Evolutionary conservation across 2,329 filamentous ascomycete genomes (phyloP), one percentile per base, ranked within the genome.

Genomic region (Colletotrichum agaves): DNA sequence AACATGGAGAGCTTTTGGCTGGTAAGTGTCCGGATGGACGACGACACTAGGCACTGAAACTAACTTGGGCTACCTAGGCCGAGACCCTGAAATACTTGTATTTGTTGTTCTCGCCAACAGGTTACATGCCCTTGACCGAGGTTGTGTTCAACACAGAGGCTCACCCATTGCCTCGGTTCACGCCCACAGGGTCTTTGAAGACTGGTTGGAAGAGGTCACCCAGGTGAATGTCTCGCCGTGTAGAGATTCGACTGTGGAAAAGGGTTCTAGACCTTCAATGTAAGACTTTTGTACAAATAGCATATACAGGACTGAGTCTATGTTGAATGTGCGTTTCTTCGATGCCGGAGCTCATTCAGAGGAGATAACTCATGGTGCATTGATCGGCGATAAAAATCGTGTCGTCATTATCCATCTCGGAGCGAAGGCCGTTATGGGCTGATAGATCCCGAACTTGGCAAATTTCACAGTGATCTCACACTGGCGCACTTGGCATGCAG

Each of bases 81-180:
- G 96, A 98, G 82, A 98, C 96, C 31, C 84, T 98, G 53, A 99
- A 99, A 81, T 99, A 98, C 78, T 91, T 99, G 77, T 98, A 97
- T 78, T 87, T 99, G 46, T 85, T 99, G 37, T 99, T 99, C 81
- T 94, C 93, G 2, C 58, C 58, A 2, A 44, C 31, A 15, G 92
- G 97, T 68, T 80, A 98, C 33, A 83, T 98, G 44, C 93, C 94
- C 1, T 84, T 98, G 31, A 91, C 95, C 72, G 88, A 94, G 73
- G 85, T 97, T 35, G 94, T 99, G 37, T 90, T 98, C 75, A 98
- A 98, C 77, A 98, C 96, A 0, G 96, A 98, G 81, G 96, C 94
- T 1, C 96, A 99, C 79, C 88, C 93, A 1, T 86, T 99, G 65
- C 96, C 96, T 6, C 85, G 91, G 37, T 98, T 99, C 76, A 90